Conservation (phyloP, 768 basidiomycete genomes). For the Kwoniella dendrophila region DNA sequence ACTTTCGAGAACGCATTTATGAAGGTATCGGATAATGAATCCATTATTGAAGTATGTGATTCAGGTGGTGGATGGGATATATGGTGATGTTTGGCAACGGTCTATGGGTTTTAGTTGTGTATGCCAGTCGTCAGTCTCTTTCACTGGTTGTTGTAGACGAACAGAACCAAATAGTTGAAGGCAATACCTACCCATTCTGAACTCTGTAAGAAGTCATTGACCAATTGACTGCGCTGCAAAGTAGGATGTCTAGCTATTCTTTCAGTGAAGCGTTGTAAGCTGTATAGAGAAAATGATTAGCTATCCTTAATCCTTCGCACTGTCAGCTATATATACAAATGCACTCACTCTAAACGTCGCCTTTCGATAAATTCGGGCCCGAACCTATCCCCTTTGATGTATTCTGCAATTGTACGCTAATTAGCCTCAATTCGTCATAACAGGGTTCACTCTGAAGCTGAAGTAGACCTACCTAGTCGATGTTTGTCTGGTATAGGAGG, state of each 20-base stretch:
- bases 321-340: neutral
- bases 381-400: conserved; percentile 96
- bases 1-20: conserved; percentile 94
- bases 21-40: conserved; percentile 93
- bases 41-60: conserved; percentile 68
- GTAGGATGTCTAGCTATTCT: conserved; percentile 92
- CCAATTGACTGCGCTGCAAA: conserved; percentile 81
- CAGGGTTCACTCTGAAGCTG: too few relatives aligned
- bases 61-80: conserved; percentile 81
- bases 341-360: conserved; percentile 76
- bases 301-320: too few relatives aligned
- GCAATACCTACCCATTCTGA: conserved; percentile 85
- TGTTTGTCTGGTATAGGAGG: conserved; percentile 97
- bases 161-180: neutral
- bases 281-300: too few relatives aligned
- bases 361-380: conserved; percentile 96
- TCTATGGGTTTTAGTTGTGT: conserved; percentile 59
- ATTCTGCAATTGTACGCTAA: conserved; percentile 68
- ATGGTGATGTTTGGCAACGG: conserved; percentile 96
- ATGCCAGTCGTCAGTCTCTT: neutral
- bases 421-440: neutral
- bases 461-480: conserved; percentile 71
- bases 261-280: conserved; percentile 88
- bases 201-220: conserved; percentile 93
- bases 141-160: too few relatives aligned